These are phyloP conservation scores for Fusarium neocosmosporiellum DNA, from an alignment of 2,329 filamentous ascomycete genomes.

Conservation along the genomic window DNA sequence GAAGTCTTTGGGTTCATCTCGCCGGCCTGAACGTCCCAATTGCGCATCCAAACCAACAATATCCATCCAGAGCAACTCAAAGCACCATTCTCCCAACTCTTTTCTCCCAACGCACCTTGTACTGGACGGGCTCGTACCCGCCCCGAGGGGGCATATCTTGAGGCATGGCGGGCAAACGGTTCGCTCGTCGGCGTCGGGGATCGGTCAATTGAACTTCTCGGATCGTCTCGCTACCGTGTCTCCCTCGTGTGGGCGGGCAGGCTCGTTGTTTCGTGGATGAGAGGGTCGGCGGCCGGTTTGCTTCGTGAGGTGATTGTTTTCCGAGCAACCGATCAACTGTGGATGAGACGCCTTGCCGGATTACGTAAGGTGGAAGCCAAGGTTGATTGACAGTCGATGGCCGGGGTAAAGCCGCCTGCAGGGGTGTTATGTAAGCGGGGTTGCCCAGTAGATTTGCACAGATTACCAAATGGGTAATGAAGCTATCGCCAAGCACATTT, in stretches of 20 bases:
- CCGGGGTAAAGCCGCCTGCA: conserved; percentile 12
- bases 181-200: conserved; percentile 16
- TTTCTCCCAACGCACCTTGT: conserved; percentile 75
- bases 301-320: conserved; percentile 46
- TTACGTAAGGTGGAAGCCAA: conserved; percentile 39
- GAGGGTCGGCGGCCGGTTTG: neutral
- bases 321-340: conserved; percentile 28
- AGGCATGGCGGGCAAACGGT: conserved; percentile 74
- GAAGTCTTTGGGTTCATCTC: neutral
- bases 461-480: conserved; percentile 32
- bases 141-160: conserved; percentile 97
- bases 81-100: neutral
- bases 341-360: conserved; percentile 20
- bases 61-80: neutral
- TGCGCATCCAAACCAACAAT: neutral
- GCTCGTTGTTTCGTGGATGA: neutral
- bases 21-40: neutral
- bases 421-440: conserved; percentile 12
- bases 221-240: conserved; percentile 14
- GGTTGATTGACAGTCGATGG: neutral
- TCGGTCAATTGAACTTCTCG: conserved; percentile 14
- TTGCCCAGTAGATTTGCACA: conserved; percentile 27
- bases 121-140: conserved; percentile 97
- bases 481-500: conserved; percentile 19
- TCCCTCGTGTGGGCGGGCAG: conserved; percentile 28